phyloP scores from a whole-genome alignment of 148 eudicot species.

The Gaultheria prostrata region DNA sequence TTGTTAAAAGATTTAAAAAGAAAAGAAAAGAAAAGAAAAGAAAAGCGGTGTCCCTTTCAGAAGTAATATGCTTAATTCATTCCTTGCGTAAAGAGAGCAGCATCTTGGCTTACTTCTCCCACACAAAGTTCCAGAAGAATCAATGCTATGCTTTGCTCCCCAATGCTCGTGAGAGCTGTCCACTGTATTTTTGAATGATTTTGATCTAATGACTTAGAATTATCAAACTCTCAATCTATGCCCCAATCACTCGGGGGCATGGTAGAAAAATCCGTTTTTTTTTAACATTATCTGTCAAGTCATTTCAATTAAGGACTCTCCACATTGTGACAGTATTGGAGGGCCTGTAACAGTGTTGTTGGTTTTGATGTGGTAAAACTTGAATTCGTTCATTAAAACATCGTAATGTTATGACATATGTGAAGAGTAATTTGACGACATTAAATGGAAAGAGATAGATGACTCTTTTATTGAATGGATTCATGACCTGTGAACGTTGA shows the following conservation, averaged over 20 bases:
- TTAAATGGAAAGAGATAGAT: neutral
- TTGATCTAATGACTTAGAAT: too few species aligned
- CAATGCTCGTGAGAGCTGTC: neutral
- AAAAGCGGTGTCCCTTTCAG: neutral
- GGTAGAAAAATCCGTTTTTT: too few species aligned
- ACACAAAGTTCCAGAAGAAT: neutral
- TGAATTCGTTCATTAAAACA: neutral
- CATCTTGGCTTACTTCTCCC: neutral
- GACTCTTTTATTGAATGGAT: neutral
- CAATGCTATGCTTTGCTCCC: neutral
- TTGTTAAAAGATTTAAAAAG: neutral
- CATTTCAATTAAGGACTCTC: neutral
- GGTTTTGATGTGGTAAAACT: neutral
- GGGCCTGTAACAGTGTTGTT: neutral
- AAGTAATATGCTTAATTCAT: neutral
- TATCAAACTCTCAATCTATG: too few species aligned
- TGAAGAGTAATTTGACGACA: too few species aligned
- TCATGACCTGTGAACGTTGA: neutral
- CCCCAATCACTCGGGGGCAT: too few species aligned
- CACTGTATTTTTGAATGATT: too few species aligned
- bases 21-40: too few species aligned
- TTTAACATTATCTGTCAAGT: neutral
- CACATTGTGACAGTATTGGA: neutral
- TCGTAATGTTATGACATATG: neutral
- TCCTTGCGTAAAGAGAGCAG: neutral